Base-by-base conservation (phyloP, 805 yeast species). In the Peterozyma toletana region DNA sequence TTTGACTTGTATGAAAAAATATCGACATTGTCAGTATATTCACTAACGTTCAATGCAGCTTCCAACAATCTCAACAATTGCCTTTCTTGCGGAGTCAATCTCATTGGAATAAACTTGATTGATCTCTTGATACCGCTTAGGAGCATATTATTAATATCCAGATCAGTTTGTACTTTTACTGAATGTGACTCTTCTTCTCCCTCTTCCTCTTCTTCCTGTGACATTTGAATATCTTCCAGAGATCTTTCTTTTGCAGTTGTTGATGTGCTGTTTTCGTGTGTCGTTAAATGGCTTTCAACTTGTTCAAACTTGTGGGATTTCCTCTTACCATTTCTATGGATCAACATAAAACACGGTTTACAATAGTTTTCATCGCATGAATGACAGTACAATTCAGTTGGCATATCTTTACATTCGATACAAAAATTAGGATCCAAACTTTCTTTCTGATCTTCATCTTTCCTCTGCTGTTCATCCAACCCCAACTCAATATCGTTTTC, bases 21-120 rank as follows among this genome's bases (percentile, higher is more conserved):
- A 57, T 85, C 95, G 37, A 85, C 88, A 52, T 78, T 76, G 53
- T 84, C 90, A 0, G 91, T 85, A 56, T 85, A 85, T 53, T 85
- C 91, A 13, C 86, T 79, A 10, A 85, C 95, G 51, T 81, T 76
- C 42, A 85, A 64, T 0, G 90, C 89, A 1, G 93, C 89, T 50
- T 85, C 89, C 37, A 84, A 63, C 36, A 85, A 61, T 46, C 83
- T 68, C 43, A 85, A 61, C 35, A 81, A 58, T 57, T 82, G 84
- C 50, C 95, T 73, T 58, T 85, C 95, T 38, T 80, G 84, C 39
- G 64, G 63, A 0, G 83, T 72, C 31, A 85, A 67, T 49, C 95
- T 71, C 69, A 85, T 57, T 13, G 95, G 95, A 41, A 85, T 79
- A 51, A 69, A 84, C 47, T 67, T 59, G 33, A 78, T 58, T 50